Evolutionary conservation across 2,329 filamentous ascomycete species (phyloP), one percentile per base, ranked within the genome.

Genomic region (Decorospora gaudefroyi): DNA sequence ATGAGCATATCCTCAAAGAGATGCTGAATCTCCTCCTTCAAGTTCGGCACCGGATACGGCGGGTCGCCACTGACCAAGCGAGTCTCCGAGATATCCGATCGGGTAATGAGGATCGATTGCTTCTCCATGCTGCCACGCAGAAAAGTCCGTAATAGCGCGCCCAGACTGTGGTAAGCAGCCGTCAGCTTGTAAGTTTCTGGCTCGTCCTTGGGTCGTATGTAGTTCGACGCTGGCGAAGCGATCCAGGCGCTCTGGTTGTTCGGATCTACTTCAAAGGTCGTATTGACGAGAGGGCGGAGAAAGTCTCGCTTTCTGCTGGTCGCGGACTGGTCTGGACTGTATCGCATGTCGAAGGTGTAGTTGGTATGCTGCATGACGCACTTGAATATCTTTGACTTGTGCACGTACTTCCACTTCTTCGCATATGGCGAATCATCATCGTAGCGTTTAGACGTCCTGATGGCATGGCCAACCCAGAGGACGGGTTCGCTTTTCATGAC

Each of bases 1-100:
- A 72, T 51, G 2, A 72, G 50, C 47, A 72, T 70, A 30, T 72
- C 68, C 48, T 72, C 68, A 39, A 67, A 70, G 0, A 70, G 36
- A 9, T 39, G 29, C 23, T 69, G 68, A 9, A 70, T 49, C 29
- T 57, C 51, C 1, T 46, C 53, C 49, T 59, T 64, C 3, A 71
- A 44, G 18, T 69, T 51, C 2, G 36, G 10, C 6, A 64, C 45
- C 1, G 68, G 64, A 30, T 70, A 68, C 1, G 60, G 60, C 0
- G 58, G 64, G 6, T 35, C 40, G 4, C 56, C 31, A 29, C 68
- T 55, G 42, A 69, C 59, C 12, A 72, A 53, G 4, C 58, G 47
- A 1, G 68, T 70, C 25, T 69, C 67, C 1, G 62, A 65, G 21
- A 70, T 61, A 44, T 68, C 67, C 8, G 64, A 65, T 25, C 54